Conservation (phyloP, 148 eudicot genomes). For the Silene latifolia region DNA sequence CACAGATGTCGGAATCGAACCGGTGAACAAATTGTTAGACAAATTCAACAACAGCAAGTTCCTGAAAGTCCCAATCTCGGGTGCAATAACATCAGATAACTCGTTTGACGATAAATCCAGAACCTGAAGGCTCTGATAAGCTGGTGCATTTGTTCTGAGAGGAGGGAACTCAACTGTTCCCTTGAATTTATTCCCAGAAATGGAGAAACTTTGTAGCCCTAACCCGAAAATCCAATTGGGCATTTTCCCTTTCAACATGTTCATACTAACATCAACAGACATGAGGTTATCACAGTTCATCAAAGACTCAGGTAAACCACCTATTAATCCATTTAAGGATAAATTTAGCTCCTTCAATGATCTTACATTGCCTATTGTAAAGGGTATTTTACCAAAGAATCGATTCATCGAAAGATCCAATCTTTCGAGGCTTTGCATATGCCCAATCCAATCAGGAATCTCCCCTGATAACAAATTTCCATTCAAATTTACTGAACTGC, state of each 20-base stretch:
- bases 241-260: slow-evolving; percentile 50
- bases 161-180: slow-evolving; percentile 48
- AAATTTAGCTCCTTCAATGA: slow-evolving; percentile 55
- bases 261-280: slow-evolving; percentile 57
- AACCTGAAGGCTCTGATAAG: slow-evolving; percentile 45
- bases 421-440: slow-evolving; percentile 58
- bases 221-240: slow-evolving; percentile 66
- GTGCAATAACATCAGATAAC: slow-evolving; percentile 56
- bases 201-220: slow-evolving; percentile 43
- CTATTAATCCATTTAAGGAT: slow-evolving; percentile 54
- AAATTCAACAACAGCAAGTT: slow-evolving; percentile 51
- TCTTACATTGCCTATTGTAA: slow-evolving; percentile 51
- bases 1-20: slow-evolving; percentile 53
- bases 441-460: slow-evolving; percentile 80
- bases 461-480: slow-evolving; percentile 53
- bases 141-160: slow-evolving; percentile 20
- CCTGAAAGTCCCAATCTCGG: slow-evolving; percentile 44
- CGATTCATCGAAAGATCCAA: slow-evolving; percentile 78
- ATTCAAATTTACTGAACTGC: slow-evolving; percentile 45
- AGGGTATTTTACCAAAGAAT: slow-evolving; percentile 58
- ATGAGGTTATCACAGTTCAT: slow-evolving; percentile 48
- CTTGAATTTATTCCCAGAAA: slow-evolving; percentile 52
- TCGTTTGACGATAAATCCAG: slow-evolving; percentile 65
- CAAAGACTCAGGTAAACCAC: slow-evolving; percentile 64
- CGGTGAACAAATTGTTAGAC: slow-evolving; percentile 52